These are phyloP conservation scores for Pseudopithomyces maydicus DNA, from an alignment of 2,329 filamentous ascomycete genomes.

Conservation along the genomic window DNA sequence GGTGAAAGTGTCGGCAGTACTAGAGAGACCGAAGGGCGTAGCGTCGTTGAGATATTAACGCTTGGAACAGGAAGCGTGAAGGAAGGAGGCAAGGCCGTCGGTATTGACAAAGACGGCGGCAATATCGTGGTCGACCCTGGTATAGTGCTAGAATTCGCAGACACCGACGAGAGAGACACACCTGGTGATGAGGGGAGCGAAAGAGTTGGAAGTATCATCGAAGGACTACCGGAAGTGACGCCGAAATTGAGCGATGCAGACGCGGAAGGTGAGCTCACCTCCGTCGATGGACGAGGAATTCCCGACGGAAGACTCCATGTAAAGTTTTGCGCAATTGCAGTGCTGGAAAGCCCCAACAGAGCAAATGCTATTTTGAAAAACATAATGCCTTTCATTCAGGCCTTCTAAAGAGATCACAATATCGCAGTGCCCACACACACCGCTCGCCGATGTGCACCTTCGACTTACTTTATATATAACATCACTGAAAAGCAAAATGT, in stretches of 20 bases:
- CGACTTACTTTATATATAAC: conserved; percentile 2
- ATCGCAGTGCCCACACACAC: neutral
- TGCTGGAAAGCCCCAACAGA: neutral
- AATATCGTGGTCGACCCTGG: neutral
- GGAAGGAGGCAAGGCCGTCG: neutral
- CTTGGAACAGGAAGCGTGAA: neutral
- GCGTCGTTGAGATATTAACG: neutral
- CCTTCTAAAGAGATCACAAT: neutral
- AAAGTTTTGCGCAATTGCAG: neutral
- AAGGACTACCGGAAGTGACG: neutral
- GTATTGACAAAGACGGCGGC: neutral
- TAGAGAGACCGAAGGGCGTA: neutral
- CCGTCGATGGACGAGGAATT: neutral
- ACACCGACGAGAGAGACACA: neutral
- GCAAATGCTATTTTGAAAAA: neutral
- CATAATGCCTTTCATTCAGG: neutral
- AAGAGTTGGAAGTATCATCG: neutral
- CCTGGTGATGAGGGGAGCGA: neutral
- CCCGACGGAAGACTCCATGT: conserved; percentile 6
- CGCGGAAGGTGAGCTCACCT: neutral
- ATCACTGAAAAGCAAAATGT: neutral
- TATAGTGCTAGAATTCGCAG: neutral
- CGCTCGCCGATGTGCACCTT: neutral
- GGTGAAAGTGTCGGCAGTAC: neutral
- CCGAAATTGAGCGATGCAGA: conserved; percentile 1